Evolutionary conservation across 768 basidiomycete species (phyloP).

Genomic region (Lactarius sanguifluus): DNA sequence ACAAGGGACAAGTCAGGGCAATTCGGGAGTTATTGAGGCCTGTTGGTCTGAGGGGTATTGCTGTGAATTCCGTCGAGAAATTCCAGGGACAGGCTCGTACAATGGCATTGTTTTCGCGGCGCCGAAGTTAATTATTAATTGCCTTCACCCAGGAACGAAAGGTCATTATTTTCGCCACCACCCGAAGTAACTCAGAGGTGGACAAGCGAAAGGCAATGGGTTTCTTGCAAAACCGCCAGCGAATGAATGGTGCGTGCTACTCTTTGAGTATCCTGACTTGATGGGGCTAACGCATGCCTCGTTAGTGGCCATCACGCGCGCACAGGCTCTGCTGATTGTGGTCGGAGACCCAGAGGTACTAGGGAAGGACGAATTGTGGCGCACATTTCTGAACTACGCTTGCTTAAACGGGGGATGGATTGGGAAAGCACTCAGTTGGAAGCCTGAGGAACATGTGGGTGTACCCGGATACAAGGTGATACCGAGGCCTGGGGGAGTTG

Average conservation of each 20-base stretch:
- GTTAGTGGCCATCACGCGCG: conserved; percentile 64
- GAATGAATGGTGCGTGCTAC: conserved; percentile 41
- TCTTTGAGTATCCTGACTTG: background rate
- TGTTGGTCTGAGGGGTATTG: conserved; percentile 28
- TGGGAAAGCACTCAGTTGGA: conserved; percentile 44
- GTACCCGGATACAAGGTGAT: background rate
- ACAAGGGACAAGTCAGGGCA: conserved; percentile 40
- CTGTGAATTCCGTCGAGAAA: conserved; percentile 43
- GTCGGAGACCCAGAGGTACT: conserved; percentile 61
- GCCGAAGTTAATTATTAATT: background rate
- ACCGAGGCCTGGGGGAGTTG: background rate
- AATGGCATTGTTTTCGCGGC: background rate
- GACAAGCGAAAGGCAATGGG: conserved; percentile 36
- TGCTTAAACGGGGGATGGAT: conserved; percentile 51
- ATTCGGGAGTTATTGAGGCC: conserved; percentile 34
- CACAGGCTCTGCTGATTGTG: conserved; percentile 61
- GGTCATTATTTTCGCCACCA: conserved; percentile 42
- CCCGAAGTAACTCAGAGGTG: conserved; percentile 36
- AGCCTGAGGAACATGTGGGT: conserved; percentile 30
- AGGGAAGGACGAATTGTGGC: conserved; percentile 59
- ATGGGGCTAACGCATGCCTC: background rate
- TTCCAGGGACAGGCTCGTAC: conserved; percentile 43
- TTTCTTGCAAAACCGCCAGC: conserved; percentile 39
- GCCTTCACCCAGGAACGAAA: conserved; percentile 36
- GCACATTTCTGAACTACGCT: conserved; percentile 58